Base-by-base conservation (phyloP, 1,284 basidiomycete genomes). In the Psilocybe mexicana region DNA sequence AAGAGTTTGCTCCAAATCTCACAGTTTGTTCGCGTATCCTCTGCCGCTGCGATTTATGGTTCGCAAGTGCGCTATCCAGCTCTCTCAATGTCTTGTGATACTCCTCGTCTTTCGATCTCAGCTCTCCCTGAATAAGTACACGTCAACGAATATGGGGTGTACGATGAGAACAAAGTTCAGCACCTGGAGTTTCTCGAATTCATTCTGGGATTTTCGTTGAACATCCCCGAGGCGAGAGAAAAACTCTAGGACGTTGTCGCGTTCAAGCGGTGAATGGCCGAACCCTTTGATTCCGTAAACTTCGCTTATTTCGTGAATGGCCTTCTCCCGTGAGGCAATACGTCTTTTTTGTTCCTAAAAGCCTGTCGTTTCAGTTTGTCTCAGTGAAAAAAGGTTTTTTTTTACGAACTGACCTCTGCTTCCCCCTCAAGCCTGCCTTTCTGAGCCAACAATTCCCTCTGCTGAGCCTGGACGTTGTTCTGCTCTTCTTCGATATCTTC, bases 281-380 rank as follows among this genome's bases (percentile, higher is more conserved):
- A 86, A 95, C 0, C 93, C 94, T 54, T 84, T 83, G 65, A 97
- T 87, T 25, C 83, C 80, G 63, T 92, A 80, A 60, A 84, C 84
- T 45, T 84, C 77, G 47, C 86, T 83, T 7, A 94, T 83, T 38
- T 88, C 83, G 25, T 83, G 84, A 57, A 98, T 88, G 30, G 88
- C 76, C 7, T 80, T 76, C 69, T 96, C 93, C 25, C 95, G 85
- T 8, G 88, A 86, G 1, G 72, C 69, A 35, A 95, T 74, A n/a
- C 90, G 88, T 53, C 82, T 76, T 59, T 89, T 84, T 72, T 96
- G 92, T 6, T 83, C 82, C 92, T 96, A 61, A 14, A 45, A 12
- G 43, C 50, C n/a, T 14, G 7, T 56, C 10, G 40, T 24, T 48
- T n/a, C 43, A 40, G 23, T 28, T 3, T 8, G 18, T 33, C 3